Base-by-base conservation (phyloP, 768 basidiomycete genomes). In the Mycena sanguinolenta region DNA sequence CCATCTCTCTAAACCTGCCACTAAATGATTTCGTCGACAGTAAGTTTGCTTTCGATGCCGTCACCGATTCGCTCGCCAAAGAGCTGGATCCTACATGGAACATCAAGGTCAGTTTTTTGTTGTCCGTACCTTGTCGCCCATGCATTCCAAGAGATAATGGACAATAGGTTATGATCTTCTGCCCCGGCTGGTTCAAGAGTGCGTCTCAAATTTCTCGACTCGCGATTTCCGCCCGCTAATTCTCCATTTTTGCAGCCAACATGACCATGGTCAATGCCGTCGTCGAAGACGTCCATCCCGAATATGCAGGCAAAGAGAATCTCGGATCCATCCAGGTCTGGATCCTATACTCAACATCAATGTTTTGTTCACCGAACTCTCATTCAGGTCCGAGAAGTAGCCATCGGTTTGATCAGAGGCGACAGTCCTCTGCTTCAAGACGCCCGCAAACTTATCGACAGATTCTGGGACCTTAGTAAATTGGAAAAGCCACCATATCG, bases 71-170 rank as follows among this genome's bases (percentile, higher is more conserved):
- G 2, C 69, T 86, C 30, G 75, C 74, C 6, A 72, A 76, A 49
- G 86, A 87, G 66, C 64, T 86, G 3, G 84, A 86, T 52, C 85
- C 86, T 12, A 75, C 34, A n/a, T n/a, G n/a, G n/a, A n/a, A n/a
- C n/a, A n/a, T n/a, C n/a, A n/a, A n/a, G n/a, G n/a, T n/a, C n/a
- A n/a, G 78, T 49, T 50, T 9, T 46, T 19, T 30, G n/a, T n/a
- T n/a, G n/a, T n/a, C n/a, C n/a, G n/a, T n/a, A n/a, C n/a, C n/a
- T n/a, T n/a, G n/a, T n/a, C n/a, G n/a, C n/a, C n/a, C n/a, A n/a
- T n/a, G n/a, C n/a, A n/a, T n/a, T n/a, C n/a, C n/a, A n/a, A n/a
- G 3, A 3, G 21, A 19, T 19, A 19, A 36, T 30, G 13, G 27
- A 38, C 2, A 6, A 30, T 23, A 70, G 70, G 63, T 73, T 49